Evolutionary conservation across 768 basidiomycete species (phyloP).

Genomic region (Macrolepiota dolichaula): DNA sequence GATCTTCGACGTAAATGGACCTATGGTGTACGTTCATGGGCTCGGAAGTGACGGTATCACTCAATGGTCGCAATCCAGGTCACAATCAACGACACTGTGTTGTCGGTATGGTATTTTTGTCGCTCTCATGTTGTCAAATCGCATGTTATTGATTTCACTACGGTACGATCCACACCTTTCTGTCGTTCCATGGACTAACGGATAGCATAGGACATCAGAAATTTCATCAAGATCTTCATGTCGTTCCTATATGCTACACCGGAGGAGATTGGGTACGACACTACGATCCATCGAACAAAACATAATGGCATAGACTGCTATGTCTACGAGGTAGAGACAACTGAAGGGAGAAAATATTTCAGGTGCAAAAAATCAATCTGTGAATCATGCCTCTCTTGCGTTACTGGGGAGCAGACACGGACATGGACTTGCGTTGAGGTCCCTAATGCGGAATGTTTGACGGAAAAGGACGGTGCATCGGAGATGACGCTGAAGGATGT

Average conservation of each 20-base stretch:
- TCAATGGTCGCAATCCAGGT: not conserved
- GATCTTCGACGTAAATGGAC: not conserved
- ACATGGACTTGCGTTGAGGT: slow-evolving; percentile 13
- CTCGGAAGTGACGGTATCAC: too few relatives aligned
- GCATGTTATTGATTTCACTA: slow-evolving; percentile 1
- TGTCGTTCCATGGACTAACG: not conserved
- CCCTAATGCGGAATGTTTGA: not conserved
- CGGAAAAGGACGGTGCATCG: not conserved
- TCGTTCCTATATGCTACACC: slow-evolving; percentile 8
- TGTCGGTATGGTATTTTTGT: slow-evolving; percentile 13
- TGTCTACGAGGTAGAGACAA: not conserved
- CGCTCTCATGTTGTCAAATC: slow-evolving; percentile 11
- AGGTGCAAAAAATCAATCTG: not conserved
- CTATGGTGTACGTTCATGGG: not conserved
- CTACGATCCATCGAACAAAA: not conserved
- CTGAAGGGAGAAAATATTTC: not conserved
- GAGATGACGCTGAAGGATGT: slow-evolving; percentile 17
- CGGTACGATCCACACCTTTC: not conserved
- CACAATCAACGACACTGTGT: slow-evolving; percentile 8
- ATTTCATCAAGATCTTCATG: not conserved
- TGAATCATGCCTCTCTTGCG: not conserved
- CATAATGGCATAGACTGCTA: not conserved
- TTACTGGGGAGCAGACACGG: slow-evolving; percentile 12
- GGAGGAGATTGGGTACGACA: too few relatives aligned
- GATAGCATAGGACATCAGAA: not conserved